Evolutionary conservation across 257 asterid species (phyloP).

Genomic region (Jaltomata sinuosa): DNA sequence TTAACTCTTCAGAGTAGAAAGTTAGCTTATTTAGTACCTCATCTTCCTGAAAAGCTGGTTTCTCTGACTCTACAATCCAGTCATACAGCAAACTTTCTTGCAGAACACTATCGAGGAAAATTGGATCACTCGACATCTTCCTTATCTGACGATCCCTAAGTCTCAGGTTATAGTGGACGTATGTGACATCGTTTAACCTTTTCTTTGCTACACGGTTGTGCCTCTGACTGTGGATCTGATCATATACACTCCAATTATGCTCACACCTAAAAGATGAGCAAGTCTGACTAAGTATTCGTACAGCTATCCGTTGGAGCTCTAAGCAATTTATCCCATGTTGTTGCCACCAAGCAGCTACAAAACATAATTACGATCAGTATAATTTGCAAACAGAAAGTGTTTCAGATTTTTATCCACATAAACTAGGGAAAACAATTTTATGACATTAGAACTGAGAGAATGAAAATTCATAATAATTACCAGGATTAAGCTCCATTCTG

Average conservation of each 20-base stretch:
- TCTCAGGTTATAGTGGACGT: slow-evolving; percentile 82
- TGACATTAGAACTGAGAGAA: not conserved
- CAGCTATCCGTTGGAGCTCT: slow-evolving; percentile 84
- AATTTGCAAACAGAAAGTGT: not conserved
- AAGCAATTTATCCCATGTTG: slow-evolving; percentile 88
- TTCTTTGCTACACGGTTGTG: slow-evolving; percentile 63
- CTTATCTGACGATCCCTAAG: slow-evolving; percentile 80
- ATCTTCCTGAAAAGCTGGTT: slow-evolving; percentile 56
- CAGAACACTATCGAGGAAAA: slow-evolving; percentile 47
- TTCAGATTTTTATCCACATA: not conserved
- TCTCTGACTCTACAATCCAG: slow-evolving; percentile 76
- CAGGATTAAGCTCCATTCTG: slow-evolving; percentile 90
- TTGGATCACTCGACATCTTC: slow-evolving; percentile 45
- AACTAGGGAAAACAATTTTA: not conserved
- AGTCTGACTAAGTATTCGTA: slow-evolving; percentile 83
- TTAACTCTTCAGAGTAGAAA: not conserved
- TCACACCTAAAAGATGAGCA: slow-evolving; percentile 84
- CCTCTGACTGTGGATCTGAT: slow-evolving; percentile 53
- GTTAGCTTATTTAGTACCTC: slow-evolving; percentile 41
- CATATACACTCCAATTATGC: slow-evolving; percentile 85
- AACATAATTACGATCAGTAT: slow-evolving; percentile 17
- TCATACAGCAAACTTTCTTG: slow-evolving; percentile 61
- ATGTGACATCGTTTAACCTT: slow-evolving; percentile 53
- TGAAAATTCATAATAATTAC: slow-evolving; percentile 23
- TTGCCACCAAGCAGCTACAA: slow-evolving; percentile 97